Base-by-base conservation (phyloP, 2,329 filamentous ascomycete species). In the Penicillium sp. region DNA sequence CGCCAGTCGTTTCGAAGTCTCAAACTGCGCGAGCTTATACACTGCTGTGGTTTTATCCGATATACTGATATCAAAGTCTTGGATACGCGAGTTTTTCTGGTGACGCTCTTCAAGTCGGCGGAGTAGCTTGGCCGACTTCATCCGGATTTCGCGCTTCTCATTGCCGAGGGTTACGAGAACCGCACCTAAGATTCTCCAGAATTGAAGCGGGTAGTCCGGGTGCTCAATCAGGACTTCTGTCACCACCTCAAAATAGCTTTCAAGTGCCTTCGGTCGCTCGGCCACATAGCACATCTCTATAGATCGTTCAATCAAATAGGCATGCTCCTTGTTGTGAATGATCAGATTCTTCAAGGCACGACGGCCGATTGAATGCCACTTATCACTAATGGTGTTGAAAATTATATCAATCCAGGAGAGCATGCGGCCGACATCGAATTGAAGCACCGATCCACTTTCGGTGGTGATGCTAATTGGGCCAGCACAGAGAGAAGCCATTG, bases 31-130 rank as follows among this genome's bases (percentile, higher is more conserved):
- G 45, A 96, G 82, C 77, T 99, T 99, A 77, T 98, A 99, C 3
- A 99, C 93, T 0, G 93, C 93, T 64, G 96, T 96, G 0, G 96
- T 99, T 77, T 97, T 98, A 77, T 99, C 96, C 0, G 93, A 96
- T 57, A 99, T 95, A 72, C 93, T 97, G 67, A 99, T 98, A 69
- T 99, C 95, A 58, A 97, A 96, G 72, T 99, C 95, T 71, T 96
- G 92, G 7, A 99, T 87, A 70, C 96, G 96, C 1, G 93, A 96
- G 62, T 87, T 95, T 63, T 90, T 89, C 62, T 88, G 85, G 63
- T 95, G 90, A 25, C 91, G 86, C 63, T 92, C 87, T 74, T 98
- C 95, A 1, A 98, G 80, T 0, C 87, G 87, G 42, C 92, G 85
- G 13, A 99, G 81, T 31, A 98, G 81, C 49, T 88, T 86, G 1